Conservation (phyloP, 2,329 filamentous ascomycete species). For the Chlorencoelia australis region DNA sequence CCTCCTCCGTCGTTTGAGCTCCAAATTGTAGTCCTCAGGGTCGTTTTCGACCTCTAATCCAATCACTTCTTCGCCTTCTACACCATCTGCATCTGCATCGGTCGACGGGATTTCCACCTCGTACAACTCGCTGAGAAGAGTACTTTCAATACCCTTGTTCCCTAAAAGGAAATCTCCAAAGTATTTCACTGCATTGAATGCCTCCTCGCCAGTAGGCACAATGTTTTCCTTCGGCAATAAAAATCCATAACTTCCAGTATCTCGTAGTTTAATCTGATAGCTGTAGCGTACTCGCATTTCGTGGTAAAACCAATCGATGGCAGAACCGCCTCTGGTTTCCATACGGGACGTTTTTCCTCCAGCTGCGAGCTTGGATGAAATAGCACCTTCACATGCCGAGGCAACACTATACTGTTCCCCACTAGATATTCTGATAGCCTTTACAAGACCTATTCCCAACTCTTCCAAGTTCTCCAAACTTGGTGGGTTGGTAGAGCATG, state of each 20-base stretch:
- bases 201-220: conserved; percentile 78
- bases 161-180: conserved; percentile 71
- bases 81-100: too few relatives aligned
- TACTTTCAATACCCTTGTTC: conserved; percentile 54
- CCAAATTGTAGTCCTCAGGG: conserved; percentile 17
- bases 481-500: conserved; percentile 67
- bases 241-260: conserved; percentile 92
- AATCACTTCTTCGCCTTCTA: too few relatives aligned
- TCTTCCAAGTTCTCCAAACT: conserved; percentile 89
- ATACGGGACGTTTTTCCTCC: conserved; percentile 36
- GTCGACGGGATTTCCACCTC: too few relatives aligned
- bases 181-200: conserved; percentile 73
- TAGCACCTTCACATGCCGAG: conserved; percentile 78
- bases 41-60: conserved; percentile 11
- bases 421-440: conserved; percentile 73
- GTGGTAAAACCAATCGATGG: conserved; percentile 93
- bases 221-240: conserved; percentile 80
- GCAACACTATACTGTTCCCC: conserved; percentile 68
- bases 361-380: conserved; percentile 31
- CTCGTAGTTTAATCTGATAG: conserved; percentile 89
- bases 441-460: conserved; percentile 76
- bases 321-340: conserved; percentile 71
- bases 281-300: conserved; percentile 72
- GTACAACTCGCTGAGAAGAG: conserved; percentile 16
- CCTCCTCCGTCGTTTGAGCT: conserved; percentile 17